Base-by-base conservation (phyloP, 2,329 filamentous ascomycete species). In the Cephalotrichum gorgonifer region DNA sequence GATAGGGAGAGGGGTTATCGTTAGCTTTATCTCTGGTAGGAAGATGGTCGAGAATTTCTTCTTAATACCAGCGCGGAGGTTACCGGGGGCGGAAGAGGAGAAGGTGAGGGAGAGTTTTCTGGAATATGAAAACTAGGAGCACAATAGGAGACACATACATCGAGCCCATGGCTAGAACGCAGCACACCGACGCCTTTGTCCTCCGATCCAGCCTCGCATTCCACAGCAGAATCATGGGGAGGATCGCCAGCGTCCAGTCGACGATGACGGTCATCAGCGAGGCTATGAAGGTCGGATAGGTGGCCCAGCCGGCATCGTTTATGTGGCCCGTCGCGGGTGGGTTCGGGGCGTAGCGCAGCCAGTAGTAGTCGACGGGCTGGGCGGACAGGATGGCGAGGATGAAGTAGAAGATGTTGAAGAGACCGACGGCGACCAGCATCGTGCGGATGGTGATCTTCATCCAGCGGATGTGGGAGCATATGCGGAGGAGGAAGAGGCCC, bases 351-450 rank as follows among this genome's bases (percentile, higher is more conserved):
- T 64, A 62, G n/a, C 59, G 58, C 20, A 58, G 56, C 68, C 67
- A 70, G 52, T 64, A 69, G 50, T 64, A 69, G 3, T 54, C 26
- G 3, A 64, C 58, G 9, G 67, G 67, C 3, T 54, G 54, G 47
- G 67, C 70, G 51, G 69, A 67, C 17, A 69, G 60, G 4, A 62
- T 55, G 46, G 65, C 62, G 48, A 69, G 56, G 47, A 70, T 61
- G 51, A 62, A 57, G 54, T 62, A 70, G 48, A 64, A 60, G 23
- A 58, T 43, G 51, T 62, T 60, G 55, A 62, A 67, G 8, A 62
- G 30, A 28, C 63, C 57, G 15, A 62, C 59, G 17, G 63, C 51
- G 8, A 57, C 41, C 15, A 68, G 51, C 9, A 63, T 56, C 2
- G 50, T 51, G 51, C 58, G 65, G 33, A 70, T 65, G 30, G 64